Base-by-base conservation (phyloP, 2,329 filamentous ascomycete species). In the Ceratocystis colombiana region DNA sequence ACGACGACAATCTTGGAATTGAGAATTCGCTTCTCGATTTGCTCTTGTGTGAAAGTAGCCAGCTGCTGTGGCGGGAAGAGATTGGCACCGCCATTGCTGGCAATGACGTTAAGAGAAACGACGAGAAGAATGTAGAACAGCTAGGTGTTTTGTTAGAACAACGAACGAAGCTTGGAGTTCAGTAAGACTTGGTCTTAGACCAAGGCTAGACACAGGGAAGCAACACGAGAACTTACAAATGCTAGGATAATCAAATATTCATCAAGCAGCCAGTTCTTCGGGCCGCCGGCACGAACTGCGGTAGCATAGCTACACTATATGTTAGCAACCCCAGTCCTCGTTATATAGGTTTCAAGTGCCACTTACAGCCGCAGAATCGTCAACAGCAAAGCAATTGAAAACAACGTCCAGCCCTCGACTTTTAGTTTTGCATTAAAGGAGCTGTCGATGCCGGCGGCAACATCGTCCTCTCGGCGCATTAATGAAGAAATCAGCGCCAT, bases 1-100 rank as follows among this genome's bases (percentile, higher is more conserved):
- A 85, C 79, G 46, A 86, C 76, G 0, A 86, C 83, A 75, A 84
- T 80, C 76, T 87, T 87, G 59, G 82, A 85, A 10, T 84, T 84
- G 46, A 72, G 74, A 0, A 75, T 72, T 62, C 82, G 75, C 41
- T 77, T 74, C 2, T 69, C 70, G 61, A 79, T 77, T n/a, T 68
- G 64, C 44, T 62, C 61, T 12, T 10, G 20, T 20, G 64, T 64
- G 33, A 66, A 68, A 6, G 64, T 66, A 17, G 53, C 30, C n/a
- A 68, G 50, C 41, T 68, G 61, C 64, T 68, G 64, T 7, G 45
- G 44, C 8, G 67, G 67, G 33, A 64, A 66, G 12, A 66, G 46
- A n/a, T 68, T 68, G 17, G 64, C 63, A 12, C 67, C 67, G 17
- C 64, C 67, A 68, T 50, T 61, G 37, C 64, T 25, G 37, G 61